These are phyloP conservation scores for Scheffersomyces lignicola DNA, from an alignment of 1,139 yeast species.

Conservation along the genomic window DNA sequence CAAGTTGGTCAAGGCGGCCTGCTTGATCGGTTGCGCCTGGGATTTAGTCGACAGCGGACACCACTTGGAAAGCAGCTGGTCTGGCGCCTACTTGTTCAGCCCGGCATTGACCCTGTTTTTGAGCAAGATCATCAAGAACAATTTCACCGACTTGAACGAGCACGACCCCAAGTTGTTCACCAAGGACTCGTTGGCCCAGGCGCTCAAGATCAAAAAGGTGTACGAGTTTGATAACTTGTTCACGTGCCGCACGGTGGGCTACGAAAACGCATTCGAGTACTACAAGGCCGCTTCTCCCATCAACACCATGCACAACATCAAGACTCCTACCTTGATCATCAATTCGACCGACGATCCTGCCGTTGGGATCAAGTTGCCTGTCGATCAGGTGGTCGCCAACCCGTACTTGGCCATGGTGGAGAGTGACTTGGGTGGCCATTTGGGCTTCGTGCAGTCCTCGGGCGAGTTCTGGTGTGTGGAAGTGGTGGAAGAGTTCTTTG, in stretches of 20 bases:
- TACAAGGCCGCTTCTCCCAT: constrained; percentile 70
- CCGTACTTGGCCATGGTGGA: constrained; percentile 38
- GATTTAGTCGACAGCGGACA: constrained; percentile 63
- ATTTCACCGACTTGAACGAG: constrained; percentile 51
- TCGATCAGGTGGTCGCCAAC: constrained; percentile 24
- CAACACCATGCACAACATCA: constrained; percentile 51
- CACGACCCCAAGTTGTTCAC: constrained; percentile 34
- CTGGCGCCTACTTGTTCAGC: constrained; percentile 64
- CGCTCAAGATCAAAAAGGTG: constrained; percentile 35
- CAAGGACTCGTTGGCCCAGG: constrained; percentile 31
- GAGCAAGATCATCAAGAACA: constrained; percentile 60
- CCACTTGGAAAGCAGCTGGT: constrained; percentile 50
- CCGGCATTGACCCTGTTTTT: constrained; percentile 69
- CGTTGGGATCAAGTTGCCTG: constrained; percentile 50
- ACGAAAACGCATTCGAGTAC: constrained; percentile 67
- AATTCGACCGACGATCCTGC: constrained; percentile 86
- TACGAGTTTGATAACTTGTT: constrained; percentile 67
- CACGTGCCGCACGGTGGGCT: constrained; percentile 78
- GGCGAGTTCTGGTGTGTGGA: constrained; percentile 76
- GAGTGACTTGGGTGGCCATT: constrained; percentile 59
- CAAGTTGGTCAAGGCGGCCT: constrained; percentile 61
- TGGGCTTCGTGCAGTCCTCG: constrained; percentile 55
- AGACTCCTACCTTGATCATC: constrained; percentile 67
- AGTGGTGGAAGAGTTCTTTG: constrained; percentile 62
- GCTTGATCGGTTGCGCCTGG: constrained; percentile 80